Evolutionary conservation across 164 flowering plant species (phyloP).

Genomic region (Stephania yunnanensis): DNA sequence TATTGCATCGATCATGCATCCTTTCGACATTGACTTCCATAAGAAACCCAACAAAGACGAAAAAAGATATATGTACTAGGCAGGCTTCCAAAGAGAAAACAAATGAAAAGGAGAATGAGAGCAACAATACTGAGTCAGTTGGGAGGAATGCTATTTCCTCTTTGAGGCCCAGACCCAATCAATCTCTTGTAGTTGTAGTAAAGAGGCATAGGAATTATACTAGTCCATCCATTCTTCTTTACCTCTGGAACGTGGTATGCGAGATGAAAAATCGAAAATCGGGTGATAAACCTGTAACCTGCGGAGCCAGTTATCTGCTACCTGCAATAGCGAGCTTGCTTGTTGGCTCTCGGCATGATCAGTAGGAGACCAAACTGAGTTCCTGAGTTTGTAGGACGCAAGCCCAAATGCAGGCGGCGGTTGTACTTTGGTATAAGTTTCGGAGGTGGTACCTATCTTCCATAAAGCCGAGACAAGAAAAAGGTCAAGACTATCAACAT

Average conservation of each 20-base stretch:
- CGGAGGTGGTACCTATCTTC: slow-evolving; percentile 17
- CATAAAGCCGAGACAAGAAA: slow-evolving; percentile 19
- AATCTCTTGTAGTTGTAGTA: not conserved
- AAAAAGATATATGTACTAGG: not conserved
- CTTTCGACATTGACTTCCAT: not conserved
- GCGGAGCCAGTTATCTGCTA: slow-evolving; percentile 54
- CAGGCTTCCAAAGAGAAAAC: not conserved
- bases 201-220: not conserved
- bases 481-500: not conserved
- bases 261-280: slow-evolving; percentile 53
- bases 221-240: slow-evolving; percentile 5
- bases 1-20: not conserved
- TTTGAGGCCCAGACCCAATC: not conserved
- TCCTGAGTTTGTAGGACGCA: slow-evolving; percentile 59
- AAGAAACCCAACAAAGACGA: not conserved
- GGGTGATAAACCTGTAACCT: slow-evolving; percentile 43
- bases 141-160: not conserved
- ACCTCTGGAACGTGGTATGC: slow-evolving; percentile 37
- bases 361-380: slow-evolving; percentile 42
- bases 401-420: slow-evolving; percentile 66
- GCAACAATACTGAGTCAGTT: not conserved
- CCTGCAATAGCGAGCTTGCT: slow-evolving; percentile 39
- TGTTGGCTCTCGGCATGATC: slow-evolving; percentile 40
- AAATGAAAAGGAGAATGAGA: not conserved
- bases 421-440: slow-evolving; percentile 32